Base-by-base conservation (phyloP, 1,139 yeast genomes). In the Pichia sp. region DNA sequence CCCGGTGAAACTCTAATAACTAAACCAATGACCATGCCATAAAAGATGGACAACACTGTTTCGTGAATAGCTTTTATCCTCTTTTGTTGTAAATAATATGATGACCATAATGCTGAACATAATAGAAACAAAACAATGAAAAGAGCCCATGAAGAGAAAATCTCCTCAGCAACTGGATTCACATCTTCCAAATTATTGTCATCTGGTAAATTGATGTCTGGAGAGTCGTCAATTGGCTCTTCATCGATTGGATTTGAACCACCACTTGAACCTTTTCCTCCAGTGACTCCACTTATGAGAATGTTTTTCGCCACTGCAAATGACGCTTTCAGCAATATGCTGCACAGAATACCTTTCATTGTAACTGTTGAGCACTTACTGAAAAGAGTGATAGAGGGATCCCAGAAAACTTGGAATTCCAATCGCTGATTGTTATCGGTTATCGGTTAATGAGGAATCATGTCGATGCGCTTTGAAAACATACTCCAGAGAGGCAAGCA, bases 111-210 rank as follows among this genome's bases (percentile, higher is more conserved):
- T 1, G 98, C 96, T 9, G 87, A 73, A 45, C 93, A 83, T 35
- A 93, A 66, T 34, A 93, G 67, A 40, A 84, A 73, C 36, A 93
- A 62, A 46, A 91, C 69, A 41, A 93, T 93, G 59, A 87, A 88
- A 27, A 93, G 64, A 0, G 98, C 97, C 99, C 98, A 93, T 0
- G 96, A 85, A 9, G 94, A 82, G 58, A 87, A 91, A 51, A 91
- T 87, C 59, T 91, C 98, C 51, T 91, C 96, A 3, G 93, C 79
- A n/a, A 87, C 84, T 0, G 97, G 96, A 52, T 85, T 86, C n/a
- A 79, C 69, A 23, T 74, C 78, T 13, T 75, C 77, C 30, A 60
- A 49, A 17, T 59, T 77, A 33, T 74, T 79, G 37, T 73, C 83
- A 40, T 74, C 84, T 0, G 82, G 70, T 31, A 67, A 48, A 13